Conservation (phyloP, 2,329 filamentous ascomycete species). For the Fusarium austroafricanum region DNA sequence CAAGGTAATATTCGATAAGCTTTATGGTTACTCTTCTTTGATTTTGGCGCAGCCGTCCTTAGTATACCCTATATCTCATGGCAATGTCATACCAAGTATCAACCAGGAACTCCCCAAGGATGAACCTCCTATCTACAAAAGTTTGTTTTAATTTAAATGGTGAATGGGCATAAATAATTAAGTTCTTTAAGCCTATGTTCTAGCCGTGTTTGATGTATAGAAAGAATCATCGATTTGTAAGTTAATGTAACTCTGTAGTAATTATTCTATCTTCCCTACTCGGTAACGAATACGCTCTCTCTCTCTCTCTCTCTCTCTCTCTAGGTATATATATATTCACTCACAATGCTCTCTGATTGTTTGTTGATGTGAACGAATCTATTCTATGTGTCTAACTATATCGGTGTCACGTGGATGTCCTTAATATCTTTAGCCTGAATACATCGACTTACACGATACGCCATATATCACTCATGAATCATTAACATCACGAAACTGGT, state of each 20-base stretch:
- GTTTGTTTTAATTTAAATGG: not conserved
- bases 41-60: not conserved
- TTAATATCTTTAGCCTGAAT: slow-evolving; percentile 25
- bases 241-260: no score
- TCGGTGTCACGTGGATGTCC: slow-evolving; percentile 15
- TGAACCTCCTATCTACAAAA: no score
- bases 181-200: no score
- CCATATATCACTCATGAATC: not conserved
- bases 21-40: not conserved
- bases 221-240: no score
- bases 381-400: not conserved
- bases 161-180: not conserved
- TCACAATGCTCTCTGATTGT: not conserved
- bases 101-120: no score
- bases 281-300: no score
- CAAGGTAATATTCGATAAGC: not conserved
- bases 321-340: no score
- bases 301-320: no score
- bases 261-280: no score
- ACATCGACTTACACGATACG: not conserved
- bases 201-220: no score
- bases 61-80: not conserved
- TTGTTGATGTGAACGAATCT: no score
- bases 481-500: not conserved
- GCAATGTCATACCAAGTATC: not conserved